A percentile compares a stretch with the other conserved stretches of the same genome.
Evolutionary conservation across 164 flowering plant genomes (phyloP).

Genomic region (Umbilicus rupestris): DNA sequence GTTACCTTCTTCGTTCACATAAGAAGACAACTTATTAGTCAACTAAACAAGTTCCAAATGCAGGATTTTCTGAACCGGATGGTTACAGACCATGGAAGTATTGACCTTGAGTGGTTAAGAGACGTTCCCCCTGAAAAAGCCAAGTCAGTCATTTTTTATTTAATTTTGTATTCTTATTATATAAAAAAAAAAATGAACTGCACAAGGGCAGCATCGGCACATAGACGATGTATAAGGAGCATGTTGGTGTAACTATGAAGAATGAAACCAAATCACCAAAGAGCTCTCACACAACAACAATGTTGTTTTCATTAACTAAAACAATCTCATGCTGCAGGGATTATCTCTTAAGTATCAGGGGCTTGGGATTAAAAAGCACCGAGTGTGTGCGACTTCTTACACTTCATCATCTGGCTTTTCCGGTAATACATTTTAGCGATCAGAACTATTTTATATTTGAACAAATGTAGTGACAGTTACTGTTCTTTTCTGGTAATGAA

Average conservation of each 20-base stretch:
- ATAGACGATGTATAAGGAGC: background rate
- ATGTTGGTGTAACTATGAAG: too few relatives aligned
- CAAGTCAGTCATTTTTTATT: constrained; percentile 24
- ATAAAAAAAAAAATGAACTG: background rate
- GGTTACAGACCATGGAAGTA: constrained; percentile 34
- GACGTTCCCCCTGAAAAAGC: constrained; percentile 41
- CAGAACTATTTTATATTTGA: too few relatives aligned
- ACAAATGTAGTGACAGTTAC: background rate
- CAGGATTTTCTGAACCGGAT: constrained; percentile 39
- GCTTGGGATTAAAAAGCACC: constrained; percentile 88
- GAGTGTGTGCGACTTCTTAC: constrained; percentile 93
- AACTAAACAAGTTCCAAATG: constrained; percentile 5
- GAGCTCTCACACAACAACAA: background rate
- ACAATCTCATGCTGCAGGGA: constrained; percentile 36
- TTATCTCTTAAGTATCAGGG: constrained; percentile 70
- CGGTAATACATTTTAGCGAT: constrained; percentile 41
- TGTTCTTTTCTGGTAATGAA: background rate
- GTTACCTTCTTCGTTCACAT: background rate
- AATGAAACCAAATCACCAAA: background rate
- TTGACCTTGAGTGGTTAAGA: constrained; percentile 51
- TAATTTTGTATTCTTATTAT: background rate
- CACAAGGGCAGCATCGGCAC: background rate
- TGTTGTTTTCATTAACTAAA: background rate
- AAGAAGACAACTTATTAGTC: background rate
- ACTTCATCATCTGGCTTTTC: constrained; percentile 93